Base-by-base conservation (phyloP, 1,284 basidiomycete genomes). In the Trametes pubescens region DNA sequence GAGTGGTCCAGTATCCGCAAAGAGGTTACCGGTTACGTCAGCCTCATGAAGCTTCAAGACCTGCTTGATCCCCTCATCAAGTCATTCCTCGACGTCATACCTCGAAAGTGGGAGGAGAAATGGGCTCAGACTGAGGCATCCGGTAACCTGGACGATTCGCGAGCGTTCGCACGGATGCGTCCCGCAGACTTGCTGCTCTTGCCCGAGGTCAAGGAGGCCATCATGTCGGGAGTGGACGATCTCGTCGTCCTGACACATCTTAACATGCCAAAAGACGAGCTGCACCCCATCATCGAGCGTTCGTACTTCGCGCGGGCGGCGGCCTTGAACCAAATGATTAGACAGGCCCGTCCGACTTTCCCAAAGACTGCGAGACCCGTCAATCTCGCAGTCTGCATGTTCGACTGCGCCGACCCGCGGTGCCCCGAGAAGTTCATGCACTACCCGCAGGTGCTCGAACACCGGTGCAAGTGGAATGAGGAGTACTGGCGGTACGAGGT, bases 351-450 rank as follows among this genome's bases (percentile, higher is more conserved):
- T 10, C 48, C 53, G 8, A 37, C 37, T 7, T 43, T 60, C 18
- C n/a, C 59, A 8, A 2, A 22, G n/a, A 22, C 37, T n/a, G 14
- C 8, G 7, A 51, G 57, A 16, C 55, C 44, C 1, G 16, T 61
- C 10, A 24, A 34, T 9, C 59, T 65, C 26, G 58, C 63, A 10
- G 34, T 61, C 8, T 52, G 51, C 18, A 21, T 40, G 24, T 65
- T 65, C 43, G 54, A 54, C 51, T 65, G 63, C 46, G 21, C 40
- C 8, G n/a, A 49, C 7, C 46, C 53, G 8, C 21, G 9, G 4
- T 65, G 63, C 51, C 9, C 13, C 29, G 37, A 11, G 59, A 46
- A 35, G 46, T 57, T 58, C 51, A 54, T 65, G 59, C n/a, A 32
- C 13, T 65, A 61, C 37, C 63, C 59, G 10, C 55, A 49, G 9